Percentiles rank a stretch among this genome's conserved stretches.
phyloP scores from a whole-genome alignment of 345 rosid species.

The Salix exigua region DNA sequence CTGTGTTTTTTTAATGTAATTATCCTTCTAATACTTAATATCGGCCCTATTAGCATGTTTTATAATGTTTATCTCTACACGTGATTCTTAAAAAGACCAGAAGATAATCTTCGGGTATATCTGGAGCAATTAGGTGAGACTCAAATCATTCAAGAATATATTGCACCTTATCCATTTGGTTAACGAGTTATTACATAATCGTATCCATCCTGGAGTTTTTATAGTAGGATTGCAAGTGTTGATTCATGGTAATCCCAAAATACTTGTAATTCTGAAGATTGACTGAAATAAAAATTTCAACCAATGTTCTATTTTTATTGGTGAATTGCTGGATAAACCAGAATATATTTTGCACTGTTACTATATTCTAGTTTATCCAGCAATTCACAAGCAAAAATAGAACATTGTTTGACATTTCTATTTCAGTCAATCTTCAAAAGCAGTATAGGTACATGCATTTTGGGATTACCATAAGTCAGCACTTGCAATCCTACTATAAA shows the following conservation, averaged over 20 bases:
- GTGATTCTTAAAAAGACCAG: slow-evolving; percentile 44
- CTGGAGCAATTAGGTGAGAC: slow-evolving; percentile 59
- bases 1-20: not conserved
- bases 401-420: too few relatives aligned
- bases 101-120: slow-evolving; percentile 68
- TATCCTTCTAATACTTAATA: not conserved
- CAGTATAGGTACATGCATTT: not conserved
- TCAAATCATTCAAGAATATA: slow-evolving; percentile 48
- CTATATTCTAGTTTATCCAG: too few relatives aligned
- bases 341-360: too few relatives aligned
- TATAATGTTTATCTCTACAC: not conserved
- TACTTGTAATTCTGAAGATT: not conserved
- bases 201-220: slow-evolving; percentile 51
- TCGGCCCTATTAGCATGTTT: not conserved
- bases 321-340: too few relatives aligned
- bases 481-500: slow-evolving; percentile 38
- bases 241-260: not conserved
- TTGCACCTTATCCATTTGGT: slow-evolving; percentile 74
- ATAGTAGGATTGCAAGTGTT: slow-evolving; percentile 31
- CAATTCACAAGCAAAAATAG: too few relatives aligned
- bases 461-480: not conserved
- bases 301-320: too few relatives aligned
- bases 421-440: not conserved
- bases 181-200: slow-evolving; percentile 56
- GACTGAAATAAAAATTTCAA: too few relatives aligned